Percentiles rank a stretch among this genome's conserved stretches.
Conservation (phyloP, 768 basidiomycete species). For the Flagelloscypha sp. region DNA sequence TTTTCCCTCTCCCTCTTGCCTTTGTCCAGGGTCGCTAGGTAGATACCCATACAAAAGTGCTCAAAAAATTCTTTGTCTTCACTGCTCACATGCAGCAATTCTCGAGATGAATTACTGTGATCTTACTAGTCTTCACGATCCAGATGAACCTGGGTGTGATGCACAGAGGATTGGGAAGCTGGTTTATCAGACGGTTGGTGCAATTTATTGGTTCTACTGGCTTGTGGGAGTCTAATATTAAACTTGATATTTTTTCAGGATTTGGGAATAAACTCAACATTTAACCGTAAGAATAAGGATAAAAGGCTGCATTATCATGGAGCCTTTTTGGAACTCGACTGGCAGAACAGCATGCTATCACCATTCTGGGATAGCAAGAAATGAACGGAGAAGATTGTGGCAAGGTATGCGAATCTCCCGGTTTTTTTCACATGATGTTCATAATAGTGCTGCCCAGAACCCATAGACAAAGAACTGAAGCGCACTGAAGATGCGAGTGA, state of each 20-base stretch:
- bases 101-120: conserved; percentile 56
- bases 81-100: conserved; percentile 57
- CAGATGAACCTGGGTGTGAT: conserved; percentile 55
- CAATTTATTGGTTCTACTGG: conserved; percentile 1
- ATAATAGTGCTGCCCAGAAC: conserved; percentile 44
- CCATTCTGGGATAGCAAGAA: no score
- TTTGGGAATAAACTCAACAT: conserved; percentile 54
- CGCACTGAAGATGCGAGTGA: conserved; percentile 44
- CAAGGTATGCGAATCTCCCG: conserved; percentile 28
- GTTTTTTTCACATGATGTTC: neutral
- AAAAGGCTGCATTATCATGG: conserved; percentile 54
- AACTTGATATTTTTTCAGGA: conserved; percentile 27
- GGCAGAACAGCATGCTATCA: conserved; percentile 46
- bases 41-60: conserved; percentile 63
- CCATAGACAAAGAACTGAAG: conserved; percentile 45
- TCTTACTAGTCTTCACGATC: conserved; percentile 44
- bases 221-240: neutral
- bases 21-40: conserved; percentile 21
- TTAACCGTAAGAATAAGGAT: conserved; percentile 55
- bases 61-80: conserved; percentile 58
- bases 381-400: conserved; percentile 64
- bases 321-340: conserved; percentile 52
- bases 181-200: conserved; percentile 45
- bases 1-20: neutral
- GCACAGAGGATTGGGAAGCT: conserved; percentile 47